Evolutionary conservation across 2,329 filamentous ascomycete species (phyloP).

Genomic region (Xylaria sp.): DNA sequence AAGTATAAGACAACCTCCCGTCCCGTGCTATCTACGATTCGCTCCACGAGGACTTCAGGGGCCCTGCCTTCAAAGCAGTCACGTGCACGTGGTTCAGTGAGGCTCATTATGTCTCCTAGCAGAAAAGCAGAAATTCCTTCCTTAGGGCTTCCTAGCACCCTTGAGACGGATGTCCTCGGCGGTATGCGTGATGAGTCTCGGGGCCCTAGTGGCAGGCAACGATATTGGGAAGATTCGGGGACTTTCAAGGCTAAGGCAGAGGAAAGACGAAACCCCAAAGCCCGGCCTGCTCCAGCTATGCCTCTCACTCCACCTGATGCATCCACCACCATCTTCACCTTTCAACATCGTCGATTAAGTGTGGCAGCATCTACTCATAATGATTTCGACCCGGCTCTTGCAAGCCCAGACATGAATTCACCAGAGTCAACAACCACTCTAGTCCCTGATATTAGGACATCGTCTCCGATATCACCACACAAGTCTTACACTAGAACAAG

Average conservation of each 20-base stretch:
- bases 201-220: constrained; percentile 23
- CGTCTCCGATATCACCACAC: constrained; percentile 45
- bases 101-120: constrained; percentile 37
- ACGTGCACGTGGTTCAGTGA: constrained; percentile 40
- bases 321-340: constrained; percentile 49
- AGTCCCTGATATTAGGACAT: constrained; percentile 32
- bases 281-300: constrained; percentile 51
- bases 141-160: not conserved
- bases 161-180: constrained; percentile 15
- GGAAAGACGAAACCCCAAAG: constrained; percentile 41
- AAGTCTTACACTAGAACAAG: constrained; percentile 52
- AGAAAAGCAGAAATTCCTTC: constrained; percentile 30
- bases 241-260: constrained; percentile 34
- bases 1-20: constrained; percentile 32
- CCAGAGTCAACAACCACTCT: constrained; percentile 32
- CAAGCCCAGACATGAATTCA: constrained; percentile 57
- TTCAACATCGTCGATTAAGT: constrained; percentile 48
- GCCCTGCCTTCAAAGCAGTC: constrained; percentile 37
- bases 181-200: constrained; percentile 19
- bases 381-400: constrained; percentile 48
- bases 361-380: constrained; percentile 43
- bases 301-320: constrained; percentile 57
- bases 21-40: constrained; percentile 11
- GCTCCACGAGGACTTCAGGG: constrained; percentile 22
- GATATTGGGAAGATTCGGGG: constrained; percentile 20